Conservation (phyloP, 805 yeast species). For the Metschnikowia orientalis region DNA sequence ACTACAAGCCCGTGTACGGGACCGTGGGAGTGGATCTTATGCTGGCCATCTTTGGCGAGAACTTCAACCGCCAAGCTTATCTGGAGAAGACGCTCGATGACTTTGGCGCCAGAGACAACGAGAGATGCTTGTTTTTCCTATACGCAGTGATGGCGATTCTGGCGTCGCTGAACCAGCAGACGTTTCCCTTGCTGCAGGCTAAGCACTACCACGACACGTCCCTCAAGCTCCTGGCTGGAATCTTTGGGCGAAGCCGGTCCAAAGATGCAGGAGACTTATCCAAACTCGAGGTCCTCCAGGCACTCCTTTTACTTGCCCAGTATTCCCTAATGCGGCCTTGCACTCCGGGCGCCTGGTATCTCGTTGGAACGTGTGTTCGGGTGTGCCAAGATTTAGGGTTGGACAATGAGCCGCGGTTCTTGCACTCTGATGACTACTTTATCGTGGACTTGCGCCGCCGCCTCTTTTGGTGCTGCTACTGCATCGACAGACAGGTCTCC, state of each 20-base stretch:
- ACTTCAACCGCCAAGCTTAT: constrained; percentile 2
- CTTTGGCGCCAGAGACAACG: not conserved
- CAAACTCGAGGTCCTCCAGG: constrained; percentile 16
- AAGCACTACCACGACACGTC: constrained; percentile 12
- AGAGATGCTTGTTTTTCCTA: constrained; percentile 16
- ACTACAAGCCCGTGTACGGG: constrained; percentile 16
- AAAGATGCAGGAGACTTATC: constrained; percentile 1
- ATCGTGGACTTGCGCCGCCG: constrained; percentile 10
- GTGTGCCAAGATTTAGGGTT: constrained; percentile 18
- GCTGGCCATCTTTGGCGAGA: constrained; percentile 3
- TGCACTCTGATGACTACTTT: constrained; percentile 3
- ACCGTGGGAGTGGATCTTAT: constrained; percentile 2
- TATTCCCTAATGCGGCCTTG: constrained; percentile 19
- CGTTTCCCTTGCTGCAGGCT: constrained; percentile 8
- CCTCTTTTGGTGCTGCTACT: constrained; percentile 12
- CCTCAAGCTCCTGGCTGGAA: constrained; percentile 9
- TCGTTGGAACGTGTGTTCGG: constrained; percentile 15
- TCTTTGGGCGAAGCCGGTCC: constrained; percentile 15
- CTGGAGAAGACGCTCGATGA: constrained; percentile 2
- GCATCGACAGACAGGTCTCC: constrained; percentile 11
- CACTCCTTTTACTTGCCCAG: constrained; percentile 16
- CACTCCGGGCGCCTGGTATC: constrained; percentile 20
- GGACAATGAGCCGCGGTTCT: constrained; percentile 8
- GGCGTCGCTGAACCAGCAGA: constrained; percentile 16
- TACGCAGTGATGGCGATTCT: constrained; percentile 16